phyloP scores from a whole-genome alignment of 139 green algal genomes.

The Zygnema circumcarinatum region DNA sequence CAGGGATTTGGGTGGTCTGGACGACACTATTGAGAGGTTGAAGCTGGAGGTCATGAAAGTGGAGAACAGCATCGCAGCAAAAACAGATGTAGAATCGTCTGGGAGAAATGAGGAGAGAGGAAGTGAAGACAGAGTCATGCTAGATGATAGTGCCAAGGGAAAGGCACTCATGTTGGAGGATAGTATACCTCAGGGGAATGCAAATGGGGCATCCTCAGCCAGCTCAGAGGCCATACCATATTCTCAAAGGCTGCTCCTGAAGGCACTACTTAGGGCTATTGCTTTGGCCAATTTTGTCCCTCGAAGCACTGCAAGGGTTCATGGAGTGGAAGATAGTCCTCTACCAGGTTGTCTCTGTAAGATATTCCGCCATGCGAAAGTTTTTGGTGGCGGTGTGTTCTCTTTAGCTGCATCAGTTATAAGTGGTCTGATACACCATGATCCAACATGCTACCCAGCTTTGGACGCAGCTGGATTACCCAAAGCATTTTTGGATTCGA shows the following conservation, averaged over 20 bases:
- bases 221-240: neutral
- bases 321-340: slow-evolving; percentile 44
- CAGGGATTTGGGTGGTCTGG: slow-evolving; percentile 82
- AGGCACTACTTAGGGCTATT: slow-evolving; percentile 86
- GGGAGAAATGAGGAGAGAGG: neutral
- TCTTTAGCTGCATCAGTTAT: slow-evolving; percentile 85
- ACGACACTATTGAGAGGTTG: slow-evolving; percentile 76
- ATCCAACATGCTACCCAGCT: slow-evolving; percentile 82
- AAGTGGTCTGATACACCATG: slow-evolving; percentile 89
- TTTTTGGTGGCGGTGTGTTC: slow-evolving; percentile 90
- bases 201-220: neutral
- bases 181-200: neutral
- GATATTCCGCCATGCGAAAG: slow-evolving; percentile 75
- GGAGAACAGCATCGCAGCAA: neutral
- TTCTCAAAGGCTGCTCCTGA: slow-evolving; percentile 72
- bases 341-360: slow-evolving; percentile 70
- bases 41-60: slow-evolving; percentile 67
- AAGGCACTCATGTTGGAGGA: slow-evolving; percentile 40
- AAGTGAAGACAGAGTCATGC: neutral
- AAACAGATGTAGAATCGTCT: neutral
- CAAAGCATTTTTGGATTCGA: slow-evolving; percentile 75
- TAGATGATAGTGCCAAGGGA: slow-evolving; percentile 38
- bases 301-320: slow-evolving; percentile 50
- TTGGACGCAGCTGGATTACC: slow-evolving; percentile 82
- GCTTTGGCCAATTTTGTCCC: slow-evolving; percentile 79